phyloP scores from a whole-genome alignment of 1,139 yeast genomes.

The Suhomyces bolitotheri region DNA sequence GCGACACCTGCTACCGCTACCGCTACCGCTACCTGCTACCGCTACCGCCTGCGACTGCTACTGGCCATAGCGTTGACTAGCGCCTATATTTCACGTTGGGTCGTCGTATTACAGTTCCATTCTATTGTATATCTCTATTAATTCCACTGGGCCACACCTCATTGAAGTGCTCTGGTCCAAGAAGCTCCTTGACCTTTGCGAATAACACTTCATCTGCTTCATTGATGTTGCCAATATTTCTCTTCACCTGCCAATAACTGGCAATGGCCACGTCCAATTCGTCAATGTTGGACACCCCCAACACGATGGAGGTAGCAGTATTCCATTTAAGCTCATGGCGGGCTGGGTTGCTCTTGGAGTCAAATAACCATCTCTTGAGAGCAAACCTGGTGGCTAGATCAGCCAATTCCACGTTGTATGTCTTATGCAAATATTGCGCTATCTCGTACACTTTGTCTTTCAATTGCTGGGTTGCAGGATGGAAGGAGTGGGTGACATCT shows the following conservation, averaged over 20 bases:
- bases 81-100: too few species aligned
- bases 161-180: slow-evolving; percentile 53
- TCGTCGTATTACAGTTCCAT: too few species aligned
- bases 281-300: slow-evolving; percentile 65
- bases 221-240: slow-evolving; percentile 30
- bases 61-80: too few species aligned
- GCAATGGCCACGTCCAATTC: slow-evolving; percentile 67
- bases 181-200: slow-evolving; percentile 42
- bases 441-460: slow-evolving; percentile 54
- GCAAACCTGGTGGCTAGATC: slow-evolving; percentile 82
- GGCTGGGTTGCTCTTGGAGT: slow-evolving; percentile 16
- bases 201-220: slow-evolving; percentile 46
- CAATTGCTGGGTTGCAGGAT: slow-evolving; percentile 72
- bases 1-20: too few species aligned
- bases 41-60: too few species aligned
- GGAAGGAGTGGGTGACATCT: slow-evolving; percentile 69
- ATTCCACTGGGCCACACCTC: slow-evolving; percentile 78
- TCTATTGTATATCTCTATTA: slow-evolving; percentile 9
- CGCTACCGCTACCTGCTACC: too few species aligned
- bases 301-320: slow-evolving; percentile 58
- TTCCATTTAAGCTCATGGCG: slow-evolving; percentile 26
- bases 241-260: slow-evolving; percentile 53
- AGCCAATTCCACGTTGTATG: slow-evolving; percentile 61
- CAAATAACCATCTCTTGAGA: slow-evolving; percentile 55
- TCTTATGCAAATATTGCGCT: slow-evolving; percentile 43